These are phyloP conservation scores for Diaporthe nobilis DNA, from an alignment of 2,329 filamentous ascomycete genomes.

Conservation along the genomic window DNA sequence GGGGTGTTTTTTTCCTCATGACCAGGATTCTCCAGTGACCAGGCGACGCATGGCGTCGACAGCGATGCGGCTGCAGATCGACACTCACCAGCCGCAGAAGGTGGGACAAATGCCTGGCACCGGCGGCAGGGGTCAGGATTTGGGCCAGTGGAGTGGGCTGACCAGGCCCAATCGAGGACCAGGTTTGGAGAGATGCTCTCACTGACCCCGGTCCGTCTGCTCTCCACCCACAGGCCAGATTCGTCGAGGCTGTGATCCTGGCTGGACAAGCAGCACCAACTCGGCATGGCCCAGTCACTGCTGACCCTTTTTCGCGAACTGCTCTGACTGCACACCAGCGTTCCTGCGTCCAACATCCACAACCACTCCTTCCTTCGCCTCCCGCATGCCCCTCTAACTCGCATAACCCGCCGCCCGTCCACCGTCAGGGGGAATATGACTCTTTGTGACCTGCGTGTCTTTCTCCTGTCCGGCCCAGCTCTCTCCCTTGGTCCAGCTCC, in stretches of 20 bases:
- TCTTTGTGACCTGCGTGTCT: slow-evolving; percentile 22
- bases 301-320: slow-evolving; percentile 25
- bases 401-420: slow-evolving; percentile 15
- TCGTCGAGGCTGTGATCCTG: slow-evolving; percentile 14
- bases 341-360: slow-evolving; percentile 20
- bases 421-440: slow-evolving; percentile 30
- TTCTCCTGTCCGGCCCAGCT: neutral
- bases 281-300: slow-evolving; percentile 5
- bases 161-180: slow-evolving; percentile 37
- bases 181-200: slow-evolving; percentile 29
- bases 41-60: slow-evolving; percentile 37
- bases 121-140: slow-evolving; percentile 26
- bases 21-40: slow-evolving; percentile 28
- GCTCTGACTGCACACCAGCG: slow-evolving; percentile 9
- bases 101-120: slow-evolving; percentile 32
- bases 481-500: neutral
- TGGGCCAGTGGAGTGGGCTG: slow-evolving; percentile 28
- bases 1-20: slow-evolving; percentile 16
- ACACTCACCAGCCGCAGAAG: slow-evolving; percentile 8
- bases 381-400: slow-evolving; percentile 29
- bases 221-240: slow-evolving; percentile 10
- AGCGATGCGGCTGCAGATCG: slow-evolving; percentile 36
- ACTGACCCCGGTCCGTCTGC: slow-evolving; percentile 35
- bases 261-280: slow-evolving; percentile 6
- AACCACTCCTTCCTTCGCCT: slow-evolving; percentile 24